Base-by-base conservation (phyloP, 345 rosid genomes). In the Physaria fendleri region DNA sequence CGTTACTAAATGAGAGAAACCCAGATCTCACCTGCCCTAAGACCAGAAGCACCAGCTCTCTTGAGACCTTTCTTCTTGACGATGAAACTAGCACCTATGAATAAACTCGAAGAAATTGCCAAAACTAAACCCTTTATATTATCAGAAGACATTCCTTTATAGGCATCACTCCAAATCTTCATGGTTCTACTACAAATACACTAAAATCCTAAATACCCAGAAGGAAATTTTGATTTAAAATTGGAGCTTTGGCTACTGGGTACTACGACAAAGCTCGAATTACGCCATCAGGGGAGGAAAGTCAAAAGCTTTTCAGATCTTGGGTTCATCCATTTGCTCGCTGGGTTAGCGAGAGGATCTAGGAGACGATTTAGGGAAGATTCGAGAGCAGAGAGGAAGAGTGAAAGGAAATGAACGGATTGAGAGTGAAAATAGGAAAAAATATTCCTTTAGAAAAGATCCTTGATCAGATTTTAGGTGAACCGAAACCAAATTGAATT, bases 81-180 rank as follows among this genome's bases (percentile, higher is more conserved):
- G 24, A 87, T 87, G 78, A 87, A 87, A 68, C 95, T 87, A 21
- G 85, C 85, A 20, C 95, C 95, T 29, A 84, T 87, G 69, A 87
- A 87, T 25, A 79, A 54, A 62, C 95, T 87, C 0, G 91, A 87
- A 42, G 88, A 82, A 30, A 87, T 41, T 13, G 91, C 95, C 80
- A 87, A 59, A 15, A 84, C 77, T 74, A 87, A 70, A 11, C 95
- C 95, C 74, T 84, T 84, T 15, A 81, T 57, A 52, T 84, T 87
- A 74, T 84, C 95, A 1, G 82, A 64, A 16, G 95, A 80, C 88
- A 87, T 84, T 39, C 88, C 91, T 50, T 35, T 72, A 58, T 83
- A 66, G 11, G 76, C 60, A 37, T 79, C 87, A 30, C 64, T 73
- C 83, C 80, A 72, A 45, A 74, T 56, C 57, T 46, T 37, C 72